Evolutionary conservation across 495 filamentous ascomycete genomes (phyloP).

Genomic region (Clavariopsis aquatica): DNA sequence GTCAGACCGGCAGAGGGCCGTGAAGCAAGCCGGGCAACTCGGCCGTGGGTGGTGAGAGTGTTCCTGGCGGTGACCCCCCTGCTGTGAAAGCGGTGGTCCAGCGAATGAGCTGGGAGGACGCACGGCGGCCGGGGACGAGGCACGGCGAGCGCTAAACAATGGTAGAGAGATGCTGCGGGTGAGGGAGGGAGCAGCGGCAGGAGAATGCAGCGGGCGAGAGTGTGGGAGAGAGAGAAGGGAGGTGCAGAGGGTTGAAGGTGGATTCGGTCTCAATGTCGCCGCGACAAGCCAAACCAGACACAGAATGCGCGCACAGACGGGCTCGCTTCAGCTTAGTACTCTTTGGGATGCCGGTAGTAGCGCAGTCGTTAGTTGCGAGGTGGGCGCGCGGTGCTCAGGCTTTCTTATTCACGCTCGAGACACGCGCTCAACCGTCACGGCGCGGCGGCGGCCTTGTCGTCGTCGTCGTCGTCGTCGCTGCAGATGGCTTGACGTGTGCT

Average conservation of each 20-base stretch:
- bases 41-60: constrained; percentile 7
- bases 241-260: not conserved
- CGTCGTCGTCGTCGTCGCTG: too few relatives aligned
- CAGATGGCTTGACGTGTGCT: too few relatives aligned
- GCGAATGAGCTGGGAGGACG: not conserved
- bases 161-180: not conserved
- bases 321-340: not conserved
- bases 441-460: not conserved
- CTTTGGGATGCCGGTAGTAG: not conserved
- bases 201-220: not conserved
- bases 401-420: not conserved
- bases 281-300: not conserved
- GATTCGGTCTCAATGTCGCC: not conserved
- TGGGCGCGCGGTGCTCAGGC: not conserved
- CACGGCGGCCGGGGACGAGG: not conserved
- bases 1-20: not conserved
- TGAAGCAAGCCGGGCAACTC: constrained; percentile 12
- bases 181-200: not conserved
- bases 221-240: not conserved
- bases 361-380: not conserved
- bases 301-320: not conserved
- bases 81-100: not conserved
- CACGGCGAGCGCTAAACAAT: constrained; percentile 3
- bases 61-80: constrained; percentile 11
- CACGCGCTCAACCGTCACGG: not conserved